Base-by-base conservation (phyloP, 495 filamentous ascomycete genomes). In the Xylaria cubensis region DNA sequence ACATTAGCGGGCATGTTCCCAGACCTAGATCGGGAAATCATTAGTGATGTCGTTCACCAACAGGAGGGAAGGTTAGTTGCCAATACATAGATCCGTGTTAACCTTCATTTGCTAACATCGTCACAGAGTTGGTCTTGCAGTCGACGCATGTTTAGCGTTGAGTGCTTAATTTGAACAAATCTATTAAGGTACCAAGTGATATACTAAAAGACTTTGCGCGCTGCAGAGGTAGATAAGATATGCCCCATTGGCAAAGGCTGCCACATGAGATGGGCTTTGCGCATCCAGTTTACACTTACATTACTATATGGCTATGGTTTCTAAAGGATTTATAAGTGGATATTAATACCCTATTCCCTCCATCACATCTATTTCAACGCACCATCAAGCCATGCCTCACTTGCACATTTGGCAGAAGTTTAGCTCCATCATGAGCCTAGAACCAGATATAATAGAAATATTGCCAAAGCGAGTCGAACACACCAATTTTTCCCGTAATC, bases 1-100 rank as follows among this genome's bases (percentile, higher is more conserved):
- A 97, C 93, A 19, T 82, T 98, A 53, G 90, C 92, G 24, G 91
- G 93, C 63, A 97, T 98, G 94, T 98, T 98, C 77, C 95, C 95
- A 9, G 92, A 94, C 78, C 83, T 98, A 34, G 95, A 98, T 79
- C 87, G 89, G 77, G 95, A 98, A 34, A 87, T 98, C 42, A 97
- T 98, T 77, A 93, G 94, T 73, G 95, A 98, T 83, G 95, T 98
- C 67, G 94, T 97, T 26, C 89, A 93, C 80, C 88, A 93, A 83
- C 97, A 98, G 81, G 90, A 97, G 80, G 95, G 95, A 75, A 89
- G 94, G 94, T 95, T 79, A 84, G 93, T 86, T 68, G 13, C 36
- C 13, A 42, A 42, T 29, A 59, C 51, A 72, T 26, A 71, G 64
- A 32, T 51, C 24, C 46, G 26, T 4, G 15, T 46, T 41, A 62